Percentiles rank a stretch among this genome's conserved stretches.
phyloP scores from a whole-genome alignment of 306 rosid genomes.

The Erythrophleum fordii region DNA sequence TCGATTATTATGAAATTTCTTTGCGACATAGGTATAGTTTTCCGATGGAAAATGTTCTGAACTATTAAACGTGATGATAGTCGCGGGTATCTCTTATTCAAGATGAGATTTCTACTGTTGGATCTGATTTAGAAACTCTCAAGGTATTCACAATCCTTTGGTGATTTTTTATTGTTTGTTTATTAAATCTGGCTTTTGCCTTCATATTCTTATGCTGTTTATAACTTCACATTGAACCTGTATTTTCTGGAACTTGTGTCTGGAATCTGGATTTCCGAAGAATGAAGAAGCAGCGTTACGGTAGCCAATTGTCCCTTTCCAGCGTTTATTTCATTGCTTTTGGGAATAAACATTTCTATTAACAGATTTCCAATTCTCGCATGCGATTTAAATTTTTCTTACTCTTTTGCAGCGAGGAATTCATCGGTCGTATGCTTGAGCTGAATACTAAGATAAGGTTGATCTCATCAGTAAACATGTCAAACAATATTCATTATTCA shows the following conservation, averaged over 20 bases:
- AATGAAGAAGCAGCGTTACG: constrained; percentile 24
- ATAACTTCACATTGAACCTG: constrained; percentile 10
- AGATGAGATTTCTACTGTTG: constrained; percentile 54
- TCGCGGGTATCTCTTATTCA: constrained; percentile 69
- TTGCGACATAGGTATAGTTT: constrained; percentile 8
- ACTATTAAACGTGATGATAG: constrained; percentile 43
- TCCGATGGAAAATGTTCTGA: constrained; percentile 18
- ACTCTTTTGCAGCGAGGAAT: constrained; percentile 41
- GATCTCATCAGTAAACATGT: constrained; percentile 21
- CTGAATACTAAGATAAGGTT: constrained; percentile 57
- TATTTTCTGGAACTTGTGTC: constrained; percentile 36
- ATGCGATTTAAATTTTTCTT: background rate
- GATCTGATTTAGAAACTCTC: constrained; percentile 68
- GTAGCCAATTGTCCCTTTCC: constrained; percentile 2
- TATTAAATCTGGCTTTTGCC: background rate
- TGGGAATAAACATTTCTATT: background rate
- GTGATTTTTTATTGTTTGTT: background rate
- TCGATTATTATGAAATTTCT: constrained; percentile 6
- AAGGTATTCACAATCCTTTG: constrained; percentile 43
- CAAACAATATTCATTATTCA: background rate
- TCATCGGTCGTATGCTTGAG: constrained; percentile 37
- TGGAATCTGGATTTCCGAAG: constrained; percentile 21
- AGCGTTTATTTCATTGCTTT: background rate
- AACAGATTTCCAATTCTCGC: background rate
- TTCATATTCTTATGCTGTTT: constrained; percentile 23